Conservation (phyloP, 176 grass and related monocot species). For the Carex pumila region DNA sequence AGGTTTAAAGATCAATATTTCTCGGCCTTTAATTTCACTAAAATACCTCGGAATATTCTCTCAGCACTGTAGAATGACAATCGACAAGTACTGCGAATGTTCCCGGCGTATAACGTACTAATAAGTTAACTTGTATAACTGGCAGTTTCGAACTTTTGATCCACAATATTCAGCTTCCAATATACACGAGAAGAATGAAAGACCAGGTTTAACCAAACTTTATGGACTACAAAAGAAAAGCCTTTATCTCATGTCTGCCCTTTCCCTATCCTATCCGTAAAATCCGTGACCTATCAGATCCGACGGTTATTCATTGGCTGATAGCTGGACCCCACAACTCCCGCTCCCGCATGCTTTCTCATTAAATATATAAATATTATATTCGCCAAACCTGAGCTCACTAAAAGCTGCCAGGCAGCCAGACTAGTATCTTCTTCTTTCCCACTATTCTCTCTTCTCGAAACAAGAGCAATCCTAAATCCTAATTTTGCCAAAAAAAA, state of each 20-base stretch:
- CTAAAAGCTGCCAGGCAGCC: background rate
- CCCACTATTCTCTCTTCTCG: background rate
- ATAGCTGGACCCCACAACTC: background rate
- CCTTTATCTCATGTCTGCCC: background rate
- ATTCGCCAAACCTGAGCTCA: background rate
- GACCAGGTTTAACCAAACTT: background rate
- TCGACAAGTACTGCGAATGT: background rate
- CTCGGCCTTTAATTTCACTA: background rate
- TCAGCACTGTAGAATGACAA: no score
- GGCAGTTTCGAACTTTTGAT: background rate
- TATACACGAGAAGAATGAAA: background rate
- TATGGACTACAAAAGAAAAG: background rate
- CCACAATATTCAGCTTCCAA: background rate
- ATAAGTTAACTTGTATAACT: background rate
- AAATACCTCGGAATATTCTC: background rate
- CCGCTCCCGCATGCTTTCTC: background rate
- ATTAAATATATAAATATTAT: background rate
- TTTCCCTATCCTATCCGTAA: constrained; percentile 6
- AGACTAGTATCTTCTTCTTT: background rate
- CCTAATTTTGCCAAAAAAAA: background rate
- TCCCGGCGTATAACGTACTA: background rate
- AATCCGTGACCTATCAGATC: constrained; percentile 11
- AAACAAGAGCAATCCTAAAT: background rate
- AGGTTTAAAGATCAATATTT: background rate
- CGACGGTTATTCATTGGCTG: background rate